Base-by-base conservation (phyloP, 106 monocot species). In the Iris macrosiphon region DNA sequence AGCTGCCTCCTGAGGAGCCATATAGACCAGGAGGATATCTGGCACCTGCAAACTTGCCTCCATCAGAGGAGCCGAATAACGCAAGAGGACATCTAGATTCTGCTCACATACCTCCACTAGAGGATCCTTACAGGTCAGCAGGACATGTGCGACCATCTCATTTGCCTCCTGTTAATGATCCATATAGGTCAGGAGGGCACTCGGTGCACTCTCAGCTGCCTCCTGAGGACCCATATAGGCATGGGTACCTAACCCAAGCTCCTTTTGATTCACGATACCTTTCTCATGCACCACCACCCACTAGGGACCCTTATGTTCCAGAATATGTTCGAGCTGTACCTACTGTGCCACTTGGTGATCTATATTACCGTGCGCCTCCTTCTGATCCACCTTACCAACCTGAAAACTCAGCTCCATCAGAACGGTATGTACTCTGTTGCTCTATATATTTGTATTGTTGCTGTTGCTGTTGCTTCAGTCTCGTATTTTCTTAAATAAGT, bases 101-200 rank as follows among this genome's bases (percentile, higher is more conserved):
- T n/a, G n/a, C n/a, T n/a, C n/a, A n/a, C n/a, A n/a, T n/a, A n/a
- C n/a, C n/a, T n/a, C n/a, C n/a, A n/a, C n/a, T n/a, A n/a, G n/a
- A n/a, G n/a, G n/a, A n/a, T n/a, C n/a, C n/a, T n/a, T n/a, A n/a
- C n/a, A n/a, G n/a, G n/a, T n/a, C n/a, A n/a, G n/a, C n/a, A n/a
- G n/a, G n/a, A n/a, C n/a, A n/a, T n/a, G n/a, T n/a, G n/a, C n/a
- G n/a, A n/a, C n/a, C 59, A 7, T 2, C 48, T 15, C 10, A 22
- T 49, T 46, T 18, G 17, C 54, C 62, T 54, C 15, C 45, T 25
- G 15, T 25, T 15, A 15, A 49, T 57, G 59, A 69, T n/a, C 63
- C 50, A 6, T 69, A 63, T 61, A 23, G 14, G 9, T 22, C 37
- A 10, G 22, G 3, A 24, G 25, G 57, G 3, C 39, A 57, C 24